Conservation (phyloP, 345 rosid genomes). For the Ceriops decandra region DNA sequence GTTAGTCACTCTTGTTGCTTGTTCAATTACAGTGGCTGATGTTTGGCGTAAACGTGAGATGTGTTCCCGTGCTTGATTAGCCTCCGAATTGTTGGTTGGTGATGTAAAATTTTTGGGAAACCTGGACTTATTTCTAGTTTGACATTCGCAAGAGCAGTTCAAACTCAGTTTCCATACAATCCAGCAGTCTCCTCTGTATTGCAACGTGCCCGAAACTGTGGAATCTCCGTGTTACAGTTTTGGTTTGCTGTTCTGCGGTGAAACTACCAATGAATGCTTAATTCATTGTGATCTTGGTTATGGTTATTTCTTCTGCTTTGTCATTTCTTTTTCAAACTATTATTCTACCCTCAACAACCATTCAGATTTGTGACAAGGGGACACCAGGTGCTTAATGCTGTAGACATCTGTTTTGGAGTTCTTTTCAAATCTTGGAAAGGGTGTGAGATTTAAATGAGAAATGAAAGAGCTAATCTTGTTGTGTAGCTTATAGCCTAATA, state of each 20-base stretch:
- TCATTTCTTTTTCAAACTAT: too few species aligned
- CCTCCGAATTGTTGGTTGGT: neutral
- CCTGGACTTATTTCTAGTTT: neutral
- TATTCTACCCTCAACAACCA: too few species aligned
- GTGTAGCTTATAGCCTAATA: too few species aligned
- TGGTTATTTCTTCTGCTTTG: too few species aligned
- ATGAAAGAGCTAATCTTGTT: too few species aligned
- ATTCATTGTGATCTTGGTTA: too few species aligned
- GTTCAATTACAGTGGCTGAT: neutral
- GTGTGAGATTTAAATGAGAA: too few species aligned
- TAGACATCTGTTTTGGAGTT: too few species aligned
- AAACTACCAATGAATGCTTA: neutral
- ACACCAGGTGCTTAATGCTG: too few species aligned
- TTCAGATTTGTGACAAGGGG: too few species aligned
- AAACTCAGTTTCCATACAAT: neutral
- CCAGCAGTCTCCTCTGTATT: neutral
- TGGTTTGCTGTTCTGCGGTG: neutral
- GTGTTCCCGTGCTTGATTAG: neutral
- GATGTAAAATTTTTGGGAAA: neutral
- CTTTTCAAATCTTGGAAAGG: too few species aligned
- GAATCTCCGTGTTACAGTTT: neutral
- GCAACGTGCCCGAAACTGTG: slow-evolving; percentile 4
- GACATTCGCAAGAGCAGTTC: neutral
- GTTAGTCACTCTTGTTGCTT: neutral
- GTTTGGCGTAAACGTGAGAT: neutral